phyloP scores from a whole-genome alignment of 2,329 filamentous ascomycete genomes.

The Xylaria sp. region DNA sequence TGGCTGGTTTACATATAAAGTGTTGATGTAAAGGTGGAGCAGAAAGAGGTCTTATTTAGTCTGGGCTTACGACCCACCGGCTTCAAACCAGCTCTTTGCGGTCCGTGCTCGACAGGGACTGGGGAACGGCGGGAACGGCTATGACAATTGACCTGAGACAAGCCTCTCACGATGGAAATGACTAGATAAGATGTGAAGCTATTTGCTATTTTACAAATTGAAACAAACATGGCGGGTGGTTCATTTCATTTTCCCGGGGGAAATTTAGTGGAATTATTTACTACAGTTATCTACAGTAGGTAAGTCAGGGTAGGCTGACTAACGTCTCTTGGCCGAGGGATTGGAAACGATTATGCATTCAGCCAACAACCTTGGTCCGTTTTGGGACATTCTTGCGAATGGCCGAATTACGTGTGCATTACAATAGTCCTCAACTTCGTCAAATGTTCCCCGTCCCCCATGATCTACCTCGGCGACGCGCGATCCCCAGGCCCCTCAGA shows the following conservation, averaged over 20 bases:
- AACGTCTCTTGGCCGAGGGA: not conserved
- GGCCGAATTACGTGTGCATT: slow-evolving; percentile 1
- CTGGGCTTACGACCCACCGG: not conserved
- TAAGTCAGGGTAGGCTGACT: not conserved
- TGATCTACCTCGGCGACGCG: not conserved
- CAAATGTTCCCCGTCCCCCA: not conserved
- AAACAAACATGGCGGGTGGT: not conserved
- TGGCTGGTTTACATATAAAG: not conserved
- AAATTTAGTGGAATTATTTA: not conserved
- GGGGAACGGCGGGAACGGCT: not conserved
- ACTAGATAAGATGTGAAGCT: not conserved
- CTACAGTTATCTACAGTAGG: not conserved
- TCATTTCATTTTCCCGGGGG: not conserved
- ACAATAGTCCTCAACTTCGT: not conserved
- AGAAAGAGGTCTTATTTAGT: not conserved
- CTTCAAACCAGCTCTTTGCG: not conserved
- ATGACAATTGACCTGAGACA: not conserved
- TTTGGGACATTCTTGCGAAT: slow-evolving; percentile 42
- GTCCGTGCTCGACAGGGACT: not conserved
- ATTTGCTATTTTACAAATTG: not conserved
- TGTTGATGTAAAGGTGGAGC: not conserved
- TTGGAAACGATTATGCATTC: not conserved
- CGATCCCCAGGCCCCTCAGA: not conserved
- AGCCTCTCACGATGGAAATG: not conserved
- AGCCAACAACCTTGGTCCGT: slow-evolving; percentile 17